Base-by-base conservation (phyloP, 805 yeast genomes). In the Debaryomyces hansenii region DNA sequence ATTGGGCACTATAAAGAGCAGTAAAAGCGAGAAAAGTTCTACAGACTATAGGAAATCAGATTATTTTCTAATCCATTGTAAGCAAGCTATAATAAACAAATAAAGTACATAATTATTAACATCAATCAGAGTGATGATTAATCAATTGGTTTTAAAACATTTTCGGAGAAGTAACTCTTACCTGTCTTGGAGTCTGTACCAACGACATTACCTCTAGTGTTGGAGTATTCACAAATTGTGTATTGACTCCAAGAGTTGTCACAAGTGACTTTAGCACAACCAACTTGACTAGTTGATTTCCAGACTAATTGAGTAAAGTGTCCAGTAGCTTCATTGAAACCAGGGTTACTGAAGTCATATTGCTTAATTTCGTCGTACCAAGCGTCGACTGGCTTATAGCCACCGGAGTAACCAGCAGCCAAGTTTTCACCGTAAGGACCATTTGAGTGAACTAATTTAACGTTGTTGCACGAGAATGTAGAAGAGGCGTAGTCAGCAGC, bases 261-360 rank as follows among this genome's bases (percentile, higher is more conserved):
- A 64, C 85, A 81, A 41, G 60, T 49, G 35, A 78, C 75, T 49
- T 60, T 63, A 44, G 82, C 89, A 73, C 95, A 87, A 41, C 94
- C 95, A 15, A 87, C 64, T 53, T 78, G 66, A 7, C 79, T 66
- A 35, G 86, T 69, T 6, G 74, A 56, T 51, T 78, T 78, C 95
- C 95, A 87, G 20, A 87, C 78, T 29, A 85, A 59, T 66, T 87
- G 92, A 12, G 92, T 85, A 70, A 87, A 87, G 62, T 87, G 95
- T 46, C 92, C 92, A 37, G 90, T 81, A 10, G 67, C 73, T 46
- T 66, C 72, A 45, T 74, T 74, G 54, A 66, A 72, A 46, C 80
- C 83, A 24, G 83, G 80, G 42, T 77, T 64, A 40, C 65, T 59
- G 67, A 64, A 85, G 64, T 79, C 68, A 67, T 85, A 87, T 43